phyloP scores from a whole-genome alignment of 2,329 filamentous ascomycete genomes.

The Fonsecaea erecta region DNA sequence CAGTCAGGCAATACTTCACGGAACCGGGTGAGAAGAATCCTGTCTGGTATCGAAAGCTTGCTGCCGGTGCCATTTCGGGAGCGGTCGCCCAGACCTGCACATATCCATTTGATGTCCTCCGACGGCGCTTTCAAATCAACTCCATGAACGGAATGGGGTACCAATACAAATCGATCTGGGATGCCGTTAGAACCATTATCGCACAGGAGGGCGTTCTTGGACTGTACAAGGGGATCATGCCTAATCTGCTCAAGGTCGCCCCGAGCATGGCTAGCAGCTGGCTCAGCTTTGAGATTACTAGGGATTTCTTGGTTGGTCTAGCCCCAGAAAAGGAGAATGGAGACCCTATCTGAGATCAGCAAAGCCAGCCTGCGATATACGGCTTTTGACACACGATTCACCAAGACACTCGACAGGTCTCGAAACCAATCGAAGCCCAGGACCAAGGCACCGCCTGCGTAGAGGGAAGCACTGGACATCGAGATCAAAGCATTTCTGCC shows the following conservation, averaged over 20 bases:
- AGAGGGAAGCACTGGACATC: not conserved
- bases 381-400: not conserved
- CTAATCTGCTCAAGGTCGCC: constrained; percentile 94
- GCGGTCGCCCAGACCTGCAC: constrained; percentile 97
- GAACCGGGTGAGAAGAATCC: constrained; percentile 87
- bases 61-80: constrained; percentile 90
- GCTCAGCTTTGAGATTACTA: constrained; percentile 93
- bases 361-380: not conserved
- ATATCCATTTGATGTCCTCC: constrained; percentile 95
- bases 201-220: constrained; percentile 81
- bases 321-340: constrained; percentile 25
- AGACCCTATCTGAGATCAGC: constrained; percentile 31
- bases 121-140: constrained; percentile 95
- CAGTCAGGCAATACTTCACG: constrained; percentile 80
- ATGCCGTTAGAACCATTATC: constrained; percentile 82
- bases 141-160: constrained; percentile 99
- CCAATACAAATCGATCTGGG: constrained; percentile 83
- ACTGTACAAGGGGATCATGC: constrained; percentile 93
- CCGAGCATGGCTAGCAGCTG: constrained; percentile 99
- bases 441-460: not conserved
- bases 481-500: not conserved
- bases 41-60: constrained; percentile 75
- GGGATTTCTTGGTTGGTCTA: constrained; percentile 73
- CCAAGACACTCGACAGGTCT: not conserved
- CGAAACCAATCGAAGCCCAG: not conserved